These are phyloP conservation scores for Alectoria sarmentosa DNA, from an alignment of 495 filamentous ascomycete genomes.

Conservation along the genomic window DNA sequence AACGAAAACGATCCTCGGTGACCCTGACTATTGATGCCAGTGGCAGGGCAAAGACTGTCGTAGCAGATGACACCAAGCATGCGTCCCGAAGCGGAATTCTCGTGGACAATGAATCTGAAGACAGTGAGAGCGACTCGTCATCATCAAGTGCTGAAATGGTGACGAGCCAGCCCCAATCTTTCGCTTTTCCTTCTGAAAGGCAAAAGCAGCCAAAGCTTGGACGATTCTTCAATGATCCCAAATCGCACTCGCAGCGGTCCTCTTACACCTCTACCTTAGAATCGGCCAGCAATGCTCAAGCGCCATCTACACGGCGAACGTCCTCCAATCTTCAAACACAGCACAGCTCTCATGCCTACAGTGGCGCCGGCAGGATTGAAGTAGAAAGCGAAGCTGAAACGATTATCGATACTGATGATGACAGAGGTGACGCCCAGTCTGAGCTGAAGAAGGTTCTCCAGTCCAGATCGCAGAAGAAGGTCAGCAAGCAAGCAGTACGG, in stretches of 20 bases:
- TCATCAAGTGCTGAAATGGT: conserved; percentile 61
- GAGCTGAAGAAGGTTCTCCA: conserved; percentile 70
- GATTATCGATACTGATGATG: conserved; percentile 43
- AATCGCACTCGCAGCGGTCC: conserved; percentile 44
- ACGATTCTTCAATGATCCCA: conserved; percentile 49
- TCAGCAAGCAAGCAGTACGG: conserved; percentile 8
- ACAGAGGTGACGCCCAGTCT: conserved; percentile 48
- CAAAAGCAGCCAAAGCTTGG: conserved; percentile 39
- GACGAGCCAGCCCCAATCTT: conserved; percentile 56
- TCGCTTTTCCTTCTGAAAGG: conserved; percentile 47
- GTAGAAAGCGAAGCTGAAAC: conserved; percentile 52
- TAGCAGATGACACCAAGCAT: not conserved
- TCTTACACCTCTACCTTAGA: conserved; percentile 39
- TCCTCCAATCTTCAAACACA: conserved; percentile 10
- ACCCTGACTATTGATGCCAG: conserved; percentile 65
- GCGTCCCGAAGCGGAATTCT: conserved; percentile 30
- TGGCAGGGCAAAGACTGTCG: conserved; percentile 55
- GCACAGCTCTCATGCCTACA: conserved; percentile 12
- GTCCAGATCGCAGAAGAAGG: conserved; percentile 47
- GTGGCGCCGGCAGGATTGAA: conserved; percentile 4
- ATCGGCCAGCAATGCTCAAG: conserved; percentile 24
- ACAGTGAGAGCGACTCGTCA: conserved; percentile 44
- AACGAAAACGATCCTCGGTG: conserved; percentile 45
- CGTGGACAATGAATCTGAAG: conserved; percentile 40
- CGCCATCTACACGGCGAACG: not conserved